Evolutionary conservation across 345 rosid genomes (phyloP), one percentile per base, ranked within the genome.

Genomic region (Diplotaxis tenuifolia): DNA sequence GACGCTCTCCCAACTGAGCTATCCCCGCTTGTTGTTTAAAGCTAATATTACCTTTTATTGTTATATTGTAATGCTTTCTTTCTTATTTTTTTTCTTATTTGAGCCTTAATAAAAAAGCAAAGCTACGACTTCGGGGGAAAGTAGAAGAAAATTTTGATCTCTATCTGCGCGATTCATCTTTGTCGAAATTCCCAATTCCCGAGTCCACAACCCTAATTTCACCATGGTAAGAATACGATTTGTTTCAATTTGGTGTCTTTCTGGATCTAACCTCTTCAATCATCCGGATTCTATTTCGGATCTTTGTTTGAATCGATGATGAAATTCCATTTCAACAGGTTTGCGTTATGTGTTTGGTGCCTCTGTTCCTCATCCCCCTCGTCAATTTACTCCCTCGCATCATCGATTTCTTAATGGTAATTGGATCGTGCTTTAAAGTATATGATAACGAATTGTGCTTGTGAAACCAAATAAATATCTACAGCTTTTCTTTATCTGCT

Each of bases 1-100:
- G 96, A 92, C 90, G 96, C 96, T 89, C 96, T 88, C 93, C 92
- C 92, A 86, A 66, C 78, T 73, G 79, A 84, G 96, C 92, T 68
- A 87, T 86, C 77, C 92, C 91, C 80, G 88, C 90, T 57, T 62
- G 79, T 76, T 67, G 71, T 10, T 64, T n/a, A n/a, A n/a, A n/a
- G n/a, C n/a, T n/a, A n/a, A n/a, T n/a, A n/a, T n/a, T n/a, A n/a
- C n/a, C n/a, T n/a, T n/a, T n/a, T n/a, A n/a, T n/a, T n/a, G n/a
- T n/a, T n/a, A n/a, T n/a, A n/a, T n/a, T n/a, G n/a, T n/a, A n/a
- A n/a, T n/a, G 9, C 9, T 29, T 29, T 49, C 9, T 21, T 12
- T 34, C 0, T 25, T 3, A 5, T 1, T 25, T 52, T 19, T 19
- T 1, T 1, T 54, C 10, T 5, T n/a, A n/a, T n/a, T 1, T 0